Evolutionary conservation across 2,329 filamentous ascomycete genomes (phyloP).

Genomic region (Fusarium sarcochroum): DNA sequence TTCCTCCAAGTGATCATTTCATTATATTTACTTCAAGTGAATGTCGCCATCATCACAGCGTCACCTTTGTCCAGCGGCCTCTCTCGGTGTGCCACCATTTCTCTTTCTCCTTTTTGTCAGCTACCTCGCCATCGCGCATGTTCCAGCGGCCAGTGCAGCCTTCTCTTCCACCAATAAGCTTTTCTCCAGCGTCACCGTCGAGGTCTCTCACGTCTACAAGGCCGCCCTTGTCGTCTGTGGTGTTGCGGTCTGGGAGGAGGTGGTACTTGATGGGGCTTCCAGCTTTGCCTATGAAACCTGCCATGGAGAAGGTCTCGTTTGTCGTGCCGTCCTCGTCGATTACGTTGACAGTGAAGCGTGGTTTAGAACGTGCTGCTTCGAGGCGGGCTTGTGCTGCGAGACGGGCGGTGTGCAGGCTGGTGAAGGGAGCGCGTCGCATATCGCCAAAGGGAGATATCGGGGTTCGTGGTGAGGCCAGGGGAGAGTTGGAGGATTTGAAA

Average conservation of each 20-base stretch:
- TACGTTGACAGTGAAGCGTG: constrained; percentile 72
- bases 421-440: constrained; percentile 52
- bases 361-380: constrained; percentile 67
- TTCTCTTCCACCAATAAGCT: constrained; percentile 53
- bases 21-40: background rate
- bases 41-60: constrained; percentile 32
- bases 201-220: constrained; percentile 68
- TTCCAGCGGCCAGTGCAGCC: constrained; percentile 66
- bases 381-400: constrained; percentile 76
- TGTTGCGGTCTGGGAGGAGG: constrained; percentile 70
- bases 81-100: constrained; percentile 67
- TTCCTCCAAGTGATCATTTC: background rate
- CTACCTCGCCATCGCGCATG: constrained; percentile 52
- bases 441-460: constrained; percentile 28
- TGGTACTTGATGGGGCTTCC: constrained; percentile 72
- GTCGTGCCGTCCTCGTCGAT: constrained; percentile 65
- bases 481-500: constrained; percentile 54
- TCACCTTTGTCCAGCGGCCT: constrained; percentile 57
- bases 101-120: constrained; percentile 64
- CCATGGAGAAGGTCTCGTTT: constrained; percentile 68
- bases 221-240: constrained; percentile 69
- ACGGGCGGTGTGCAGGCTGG: constrained; percentile 66
- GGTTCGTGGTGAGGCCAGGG: constrained; percentile 44
- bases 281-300: constrained; percentile 72
- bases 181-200: constrained; percentile 63